Conservation (phyloP, 1,284 basidiomycete species). For the Ganoderma leucocontextum region DNA sequence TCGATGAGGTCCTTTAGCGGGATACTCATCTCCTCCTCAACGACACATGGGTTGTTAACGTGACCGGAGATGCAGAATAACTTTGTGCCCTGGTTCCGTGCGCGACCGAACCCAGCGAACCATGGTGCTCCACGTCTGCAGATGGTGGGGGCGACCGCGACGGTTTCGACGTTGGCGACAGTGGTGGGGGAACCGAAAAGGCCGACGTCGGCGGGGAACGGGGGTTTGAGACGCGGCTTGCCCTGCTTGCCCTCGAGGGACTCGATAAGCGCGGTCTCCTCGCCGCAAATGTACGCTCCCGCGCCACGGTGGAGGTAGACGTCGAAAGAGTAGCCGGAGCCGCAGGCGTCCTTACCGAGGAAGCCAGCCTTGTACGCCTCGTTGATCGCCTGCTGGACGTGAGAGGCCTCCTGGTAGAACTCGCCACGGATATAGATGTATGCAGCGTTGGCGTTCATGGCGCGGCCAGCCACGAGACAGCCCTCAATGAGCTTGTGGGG, state of each 20-base stretch:
- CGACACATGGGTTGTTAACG: constrained; percentile 97
- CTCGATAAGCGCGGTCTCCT: constrained; percentile 98
- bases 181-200: constrained; percentile 97
- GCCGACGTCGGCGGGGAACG: constrained; percentile 98
- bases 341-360: constrained; percentile 93
- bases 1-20: constrained; percentile 94
- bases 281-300: constrained; percentile 98
- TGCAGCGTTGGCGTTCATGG: constrained; percentile 97
- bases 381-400: constrained; percentile 93
- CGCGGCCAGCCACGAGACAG: constrained; percentile 96
- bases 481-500: constrained; percentile 99
- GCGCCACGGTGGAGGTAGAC: constrained; percentile 98
- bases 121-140: constrained; percentile 91
- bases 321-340: constrained; percentile 93
- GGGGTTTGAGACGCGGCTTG: constrained; percentile 98
- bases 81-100: constrained; percentile 96
- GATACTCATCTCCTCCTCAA: constrained; percentile 99
- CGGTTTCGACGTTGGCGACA: constrained; percentile 98
- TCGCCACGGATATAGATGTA: constrained; percentile 99
- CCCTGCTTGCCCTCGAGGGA: constrained; percentile 98
- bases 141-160: constrained; percentile 97
- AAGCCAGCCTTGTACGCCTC: constrained; percentile 95
- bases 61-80: constrained; percentile 96
- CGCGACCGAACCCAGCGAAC: constrained; percentile 94
- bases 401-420: constrained; percentile 94